phyloP scores from a whole-genome alignment of 2,329 filamentous ascomycete genomes.

The Clathrospora elynae region DNA sequence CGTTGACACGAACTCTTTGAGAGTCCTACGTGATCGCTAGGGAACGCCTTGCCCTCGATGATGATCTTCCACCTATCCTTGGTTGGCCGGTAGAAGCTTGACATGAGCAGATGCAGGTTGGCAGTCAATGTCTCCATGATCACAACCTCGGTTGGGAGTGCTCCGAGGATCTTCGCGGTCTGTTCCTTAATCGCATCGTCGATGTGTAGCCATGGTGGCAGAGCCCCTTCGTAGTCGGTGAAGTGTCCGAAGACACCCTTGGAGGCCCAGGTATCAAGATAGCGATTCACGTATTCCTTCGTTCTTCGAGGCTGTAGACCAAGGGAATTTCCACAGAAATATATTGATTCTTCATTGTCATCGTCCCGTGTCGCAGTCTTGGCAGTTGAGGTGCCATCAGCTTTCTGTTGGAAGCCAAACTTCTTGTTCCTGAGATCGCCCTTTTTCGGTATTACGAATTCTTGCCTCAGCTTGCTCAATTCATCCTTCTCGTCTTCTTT shows the following conservation, averaged over 20 bases:
- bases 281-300: conserved; percentile 68
- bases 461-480: conserved; percentile 57
- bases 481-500: conserved; percentile 47
- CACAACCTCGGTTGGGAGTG: conserved; percentile 73
- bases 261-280: conserved; percentile 81
- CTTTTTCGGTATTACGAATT: conserved; percentile 80
- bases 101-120: conserved; percentile 82
- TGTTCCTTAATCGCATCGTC: conserved; percentile 73
- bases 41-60: conserved; percentile 88
- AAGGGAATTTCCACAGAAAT: conserved; percentile 89
- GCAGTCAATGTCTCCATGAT: conserved; percentile 86
- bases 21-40: conserved; percentile 72
- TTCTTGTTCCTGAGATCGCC: conserved; percentile 69
- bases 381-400: conserved; percentile 4
- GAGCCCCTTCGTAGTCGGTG: conserved; percentile 67
- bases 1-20: too few species aligned
- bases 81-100: conserved; percentile 79
- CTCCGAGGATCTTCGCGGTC: conserved; percentile 76
- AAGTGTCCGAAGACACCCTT: conserved; percentile 89
- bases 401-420: conserved; percentile 26
- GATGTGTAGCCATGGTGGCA: conserved; percentile 77
- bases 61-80: conserved; percentile 75
- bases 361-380: conserved; percentile 35
- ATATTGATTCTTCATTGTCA: conserved; percentile 61
- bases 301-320: conserved; percentile 79